These are phyloP conservation scores for Cryphonectria carpinicola DNA, from an alignment of 2,329 filamentous ascomycete species.

Conservation along the genomic window DNA sequence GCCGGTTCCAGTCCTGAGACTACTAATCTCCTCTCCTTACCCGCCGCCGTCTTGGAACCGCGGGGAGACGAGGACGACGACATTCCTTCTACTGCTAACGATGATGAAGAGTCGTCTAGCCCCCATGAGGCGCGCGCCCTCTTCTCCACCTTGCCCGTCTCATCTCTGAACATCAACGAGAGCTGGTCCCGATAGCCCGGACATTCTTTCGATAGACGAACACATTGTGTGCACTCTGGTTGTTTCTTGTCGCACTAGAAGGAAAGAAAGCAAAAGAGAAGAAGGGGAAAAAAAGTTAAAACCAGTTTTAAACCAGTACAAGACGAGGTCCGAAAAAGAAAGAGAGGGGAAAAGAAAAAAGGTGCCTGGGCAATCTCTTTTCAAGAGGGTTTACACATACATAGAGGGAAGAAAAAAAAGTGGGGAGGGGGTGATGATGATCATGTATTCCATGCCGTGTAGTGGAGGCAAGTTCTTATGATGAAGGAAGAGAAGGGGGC, in stretches of 20 bases:
- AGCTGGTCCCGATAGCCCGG: slow-evolving; percentile 68
- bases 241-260: slow-evolving; percentile 63
- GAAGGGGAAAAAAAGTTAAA: neutral
- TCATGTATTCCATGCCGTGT: too few species aligned
- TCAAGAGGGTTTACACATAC: neutral
- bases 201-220: slow-evolving; percentile 62
- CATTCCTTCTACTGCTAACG: slow-evolving; percentile 23
- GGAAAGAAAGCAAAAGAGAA: neutral
- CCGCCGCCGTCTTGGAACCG: neutral
- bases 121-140: slow-evolving; percentile 60
- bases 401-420: neutral
- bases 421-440: neutral
- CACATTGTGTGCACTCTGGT: slow-evolving; percentile 66
- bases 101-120: slow-evolving; percentile 34
- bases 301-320: neutral
- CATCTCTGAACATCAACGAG: slow-evolving; percentile 68
- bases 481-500: neutral
- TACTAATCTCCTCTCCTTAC: slow-evolving; percentile 5
- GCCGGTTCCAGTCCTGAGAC: neutral
- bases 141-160: slow-evolving; percentile 64
- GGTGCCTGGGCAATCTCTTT: neutral
- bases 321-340: neutral
- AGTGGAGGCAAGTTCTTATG: too few species aligned
- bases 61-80: slow-evolving; percentile 22
- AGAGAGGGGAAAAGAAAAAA: neutral